Evolutionary conservation across 2,329 filamentous ascomycete genomes (phyloP).

Genomic region (Fusarium marasasianum): DNA sequence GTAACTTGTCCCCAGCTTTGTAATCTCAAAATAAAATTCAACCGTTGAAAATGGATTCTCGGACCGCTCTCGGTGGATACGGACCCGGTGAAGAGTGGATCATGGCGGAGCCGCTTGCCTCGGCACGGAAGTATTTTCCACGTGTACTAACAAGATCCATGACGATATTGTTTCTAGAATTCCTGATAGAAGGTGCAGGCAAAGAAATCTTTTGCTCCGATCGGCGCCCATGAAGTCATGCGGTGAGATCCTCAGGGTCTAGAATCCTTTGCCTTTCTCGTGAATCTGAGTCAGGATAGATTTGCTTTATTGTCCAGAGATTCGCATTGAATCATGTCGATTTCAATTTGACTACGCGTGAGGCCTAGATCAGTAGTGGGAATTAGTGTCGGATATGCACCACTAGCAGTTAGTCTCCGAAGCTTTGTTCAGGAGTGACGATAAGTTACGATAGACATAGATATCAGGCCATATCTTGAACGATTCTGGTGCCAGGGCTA

Average conservation of each 20-base stretch:
- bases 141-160: background rate
- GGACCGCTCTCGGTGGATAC: background rate
- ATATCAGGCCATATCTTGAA: background rate
- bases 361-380: background rate
- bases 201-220: background rate
- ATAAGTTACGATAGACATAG: background rate
- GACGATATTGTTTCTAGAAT: background rate
- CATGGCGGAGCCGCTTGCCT: background rate
- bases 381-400: background rate
- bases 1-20: background rate
- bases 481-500: background rate
- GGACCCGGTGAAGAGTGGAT: background rate
- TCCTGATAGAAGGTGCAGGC: background rate
- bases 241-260: background rate
- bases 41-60: background rate
- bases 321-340: background rate
- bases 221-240: background rate
- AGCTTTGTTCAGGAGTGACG: background rate
- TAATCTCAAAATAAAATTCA: conserved; percentile 1
- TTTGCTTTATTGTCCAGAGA: background rate
- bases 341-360: background rate
- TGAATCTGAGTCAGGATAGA: background rate
- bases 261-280: background rate
- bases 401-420: conserved; percentile 1
- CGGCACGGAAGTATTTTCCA: conserved; percentile 1